Evolutionary conservation across 768 basidiomycete genomes (phyloP).

Genomic region (Lyophyllum semitale): DNA sequence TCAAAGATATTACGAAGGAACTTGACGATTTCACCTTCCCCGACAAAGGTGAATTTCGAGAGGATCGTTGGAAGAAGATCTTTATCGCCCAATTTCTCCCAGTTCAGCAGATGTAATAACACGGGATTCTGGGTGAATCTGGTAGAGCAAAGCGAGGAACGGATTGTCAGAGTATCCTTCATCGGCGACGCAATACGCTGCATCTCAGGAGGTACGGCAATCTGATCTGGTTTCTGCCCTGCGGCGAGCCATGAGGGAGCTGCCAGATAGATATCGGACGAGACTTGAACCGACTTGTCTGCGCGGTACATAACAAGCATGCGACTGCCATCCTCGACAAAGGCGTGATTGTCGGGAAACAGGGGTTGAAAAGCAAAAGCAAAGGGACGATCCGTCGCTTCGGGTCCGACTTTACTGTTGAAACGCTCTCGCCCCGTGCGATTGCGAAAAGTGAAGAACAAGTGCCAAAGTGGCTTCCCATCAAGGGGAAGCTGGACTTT

Average conservation of each 20-base stretch:
- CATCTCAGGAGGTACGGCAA: constrained; percentile 59
- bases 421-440: constrained; percentile 55
- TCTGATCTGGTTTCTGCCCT: constrained; percentile 62
- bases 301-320: constrained; percentile 81
- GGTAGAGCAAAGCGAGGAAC: constrained; percentile 91
- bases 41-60: constrained; percentile 86
- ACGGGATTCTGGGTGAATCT: constrained; percentile 89
- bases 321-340: constrained; percentile 90
- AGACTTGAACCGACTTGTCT: constrained; percentile 64
- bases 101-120: constrained; percentile 75
- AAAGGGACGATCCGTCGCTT: constrained; percentile 71
- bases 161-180: constrained; percentile 77
- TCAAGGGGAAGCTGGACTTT: constrained; percentile 78
- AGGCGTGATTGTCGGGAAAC: constrained; percentile 72
- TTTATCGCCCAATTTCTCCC: constrained; percentile 71
- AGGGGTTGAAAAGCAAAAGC: constrained; percentile 93
- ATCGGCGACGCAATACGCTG: constrained; percentile 66
- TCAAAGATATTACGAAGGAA: constrained; percentile 91
- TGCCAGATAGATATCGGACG: constrained; percentile 70
- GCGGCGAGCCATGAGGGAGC: constrained; percentile 61
- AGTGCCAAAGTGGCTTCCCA: constrained; percentile 76
- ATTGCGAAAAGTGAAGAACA: constrained; percentile 93
- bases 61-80: constrained; percentile 72
- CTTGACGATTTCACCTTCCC: constrained; percentile 93
- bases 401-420: constrained; percentile 35